Conservation (phyloP, 2,329 filamentous ascomycete genomes). For the Simplicillium sp. region DNA sequence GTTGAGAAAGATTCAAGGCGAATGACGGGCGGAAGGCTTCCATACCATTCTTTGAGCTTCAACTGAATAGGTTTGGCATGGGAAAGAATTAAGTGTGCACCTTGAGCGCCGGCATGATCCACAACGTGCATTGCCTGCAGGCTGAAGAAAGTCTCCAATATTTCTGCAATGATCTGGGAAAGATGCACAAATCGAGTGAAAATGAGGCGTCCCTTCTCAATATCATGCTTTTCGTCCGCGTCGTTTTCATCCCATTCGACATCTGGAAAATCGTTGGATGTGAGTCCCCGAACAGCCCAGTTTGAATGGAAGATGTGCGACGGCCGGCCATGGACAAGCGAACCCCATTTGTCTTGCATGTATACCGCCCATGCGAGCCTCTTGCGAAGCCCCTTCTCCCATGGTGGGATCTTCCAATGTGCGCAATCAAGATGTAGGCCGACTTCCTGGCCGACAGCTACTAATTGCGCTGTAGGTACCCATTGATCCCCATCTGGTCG, state of each 20-base stretch:
- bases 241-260: slow-evolving; percentile 56
- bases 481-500: slow-evolving; percentile 71
- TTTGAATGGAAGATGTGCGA: slow-evolving; percentile 62
- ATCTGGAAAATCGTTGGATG: slow-evolving; percentile 62
- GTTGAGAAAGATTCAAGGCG: slow-evolving; percentile 54
- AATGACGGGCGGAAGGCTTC: slow-evolving; percentile 50
- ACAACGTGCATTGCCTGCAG: slow-evolving; percentile 66
- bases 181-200: slow-evolving; percentile 70
- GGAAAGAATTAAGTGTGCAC: slow-evolving; percentile 62
- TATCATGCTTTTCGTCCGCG: slow-evolving; percentile 52
- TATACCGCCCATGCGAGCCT: slow-evolving; percentile 85
- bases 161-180: slow-evolving; percentile 67
- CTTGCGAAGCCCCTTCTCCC: slow-evolving; percentile 79
- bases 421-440: slow-evolving; percentile 84
- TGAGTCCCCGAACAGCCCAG: slow-evolving; percentile 67
- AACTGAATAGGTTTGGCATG: slow-evolving; percentile 75
- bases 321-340: slow-evolving; percentile 74
- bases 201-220: slow-evolving; percentile 58
- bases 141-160: slow-evolving; percentile 76
- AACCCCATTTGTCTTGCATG: slow-evolving; percentile 90
- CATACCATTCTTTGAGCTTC: slow-evolving; percentile 75
- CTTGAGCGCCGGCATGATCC: slow-evolving; percentile 55
- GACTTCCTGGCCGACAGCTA: slow-evolving; percentile 79
- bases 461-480: slow-evolving; percentile 77
- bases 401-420: slow-evolving; percentile 76